Evolutionary conservation across 495 filamentous ascomycete genomes (phyloP).

Genomic region (Penicillium argentinense): DNA sequence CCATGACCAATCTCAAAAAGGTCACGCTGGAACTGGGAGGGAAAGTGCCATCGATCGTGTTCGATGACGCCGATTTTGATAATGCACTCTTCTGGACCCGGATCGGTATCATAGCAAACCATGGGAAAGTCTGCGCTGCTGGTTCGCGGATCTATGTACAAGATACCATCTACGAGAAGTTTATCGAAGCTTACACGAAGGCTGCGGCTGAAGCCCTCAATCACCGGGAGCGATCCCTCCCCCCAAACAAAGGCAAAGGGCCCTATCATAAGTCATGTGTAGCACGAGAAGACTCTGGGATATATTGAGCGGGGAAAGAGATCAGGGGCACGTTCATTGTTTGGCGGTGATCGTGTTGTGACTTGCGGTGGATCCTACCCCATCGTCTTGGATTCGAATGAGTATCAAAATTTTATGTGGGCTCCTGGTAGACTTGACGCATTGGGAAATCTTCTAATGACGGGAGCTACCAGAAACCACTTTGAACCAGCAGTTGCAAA

Average conservation of each 20-base stretch:
- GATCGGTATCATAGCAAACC: conserved; percentile 90
- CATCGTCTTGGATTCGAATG: no score
- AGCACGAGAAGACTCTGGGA: conserved; percentile 85
- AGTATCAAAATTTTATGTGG: no score
- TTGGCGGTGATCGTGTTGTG: conserved; percentile 79
- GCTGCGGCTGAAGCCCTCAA: no score
- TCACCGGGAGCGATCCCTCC: no score
- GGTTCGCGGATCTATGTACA: conserved; percentile 88
- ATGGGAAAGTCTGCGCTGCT: conserved; percentile 89
- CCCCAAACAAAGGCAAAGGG: conserved; percentile 78
- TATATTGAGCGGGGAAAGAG: conserved; percentile 82
- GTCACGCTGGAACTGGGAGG: conserved; percentile 88
- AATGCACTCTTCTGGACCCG: conserved; percentile 88
- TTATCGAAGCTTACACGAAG: conserved; percentile 72
- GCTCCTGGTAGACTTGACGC: no score
- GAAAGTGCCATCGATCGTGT: conserved; percentile 89
- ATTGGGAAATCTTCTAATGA: no score
- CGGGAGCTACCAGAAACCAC: no score
- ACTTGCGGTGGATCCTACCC: no score
- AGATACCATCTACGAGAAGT: conserved; percentile 61
- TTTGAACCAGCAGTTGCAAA: no score
- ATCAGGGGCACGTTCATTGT: conserved; percentile 71
- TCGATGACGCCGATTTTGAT: conserved; percentile 84
- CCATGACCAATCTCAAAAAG: conserved; percentile 85
- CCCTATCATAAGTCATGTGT: conserved; percentile 81